Evolutionary conservation across 495 filamentous ascomycete species (phyloP), one percentile per base, ranked within the genome.

Genomic region (Xylaria cubensis): DNA sequence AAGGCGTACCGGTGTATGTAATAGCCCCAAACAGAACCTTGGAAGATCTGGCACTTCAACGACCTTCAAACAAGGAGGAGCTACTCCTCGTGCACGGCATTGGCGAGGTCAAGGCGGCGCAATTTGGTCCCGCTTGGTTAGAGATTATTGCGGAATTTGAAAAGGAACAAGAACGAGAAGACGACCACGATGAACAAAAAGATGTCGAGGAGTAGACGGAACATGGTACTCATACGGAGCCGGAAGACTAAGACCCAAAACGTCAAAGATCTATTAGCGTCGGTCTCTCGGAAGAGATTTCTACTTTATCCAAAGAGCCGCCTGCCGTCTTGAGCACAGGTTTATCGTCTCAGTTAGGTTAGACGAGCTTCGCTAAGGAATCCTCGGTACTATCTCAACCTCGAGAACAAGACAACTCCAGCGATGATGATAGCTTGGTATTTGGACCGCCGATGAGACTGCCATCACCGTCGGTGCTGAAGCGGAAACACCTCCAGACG

Each of bases 11-110:
- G 9, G 29, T 64, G 2, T 69, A 59, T 24, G 15, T 58, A 3
- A 34, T 76, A 15, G 69, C 74, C 26, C 44, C 62, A 64, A 76
- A 76, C 42, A 34, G n/a, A 36, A 12, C 67, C 5, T 39, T 76
- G 24, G 19, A 74, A 39, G 50, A 9, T 32, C 63, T 76, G 10
- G 42, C 63, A 13, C 44, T 17, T 26, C 3, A 51, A 4, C 70
- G 72, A 29, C 74, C 73, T 24, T 67, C 72, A n/a, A 72, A 61
- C 21, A 24, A 67, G 10, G 5, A 36, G 19, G 69, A 76, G 29
- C 69, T 76, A 64, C 61, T 72, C 21, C 42, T 24, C 3, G 36
- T 76, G 7, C 42, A 32, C 0, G 73, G 67, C n/a, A 24, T 71
- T 21, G 61, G 62, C 1, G 41, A 51, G 4, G 13, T 4, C 6